Evolutionary conservation across 2,329 filamentous ascomycete species (phyloP), one percentile per base, ranked within the genome.

Genomic region (Trichoderma atroviride): DNA sequence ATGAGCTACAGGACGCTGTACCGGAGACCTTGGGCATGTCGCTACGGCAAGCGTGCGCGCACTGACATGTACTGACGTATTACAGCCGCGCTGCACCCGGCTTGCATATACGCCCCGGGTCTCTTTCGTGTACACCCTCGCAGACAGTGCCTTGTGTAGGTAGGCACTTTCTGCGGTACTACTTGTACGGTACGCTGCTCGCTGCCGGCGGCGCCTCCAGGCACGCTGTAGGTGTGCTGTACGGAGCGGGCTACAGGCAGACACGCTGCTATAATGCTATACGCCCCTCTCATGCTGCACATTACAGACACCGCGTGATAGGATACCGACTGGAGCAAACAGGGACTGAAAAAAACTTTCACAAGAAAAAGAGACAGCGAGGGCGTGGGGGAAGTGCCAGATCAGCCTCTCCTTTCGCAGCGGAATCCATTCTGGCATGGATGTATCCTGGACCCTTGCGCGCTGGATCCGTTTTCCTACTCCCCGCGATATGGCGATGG

Each of bases 51-150:
- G 56, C 56, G 22, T 24, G 55, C 55, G 22, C 33, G 56, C 56
- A 58, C 56, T 37, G 56, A 58, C 63, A 66, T 35, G 63, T 57
- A 57, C 63, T 57, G 63, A 66, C 63, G 52, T 43, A 33, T 66
- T 43, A 57, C 55, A 57, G 29, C 29, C 55, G 29, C 29, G 53
- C 53, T 37, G 50, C 9, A 22, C 55, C 55, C 50, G 29, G 53
- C 53, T 19, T 27, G 50, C 22, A 53, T 2, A 6, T 53, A 53
- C 52, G 13, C 52, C 37, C 27, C 27, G 11, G 7, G 27, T 55
- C 27, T 19, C 52, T 19, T 55, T 27, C 4, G 10, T 19, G 27
- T 33, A 31, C 19, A 56, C 53, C 53, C 53, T 56, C 19, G 13
- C 24, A n/a, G 40, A 29, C 27, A 29, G 52, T 24, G 24, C 24